phyloP scores from a whole-genome alignment of 148 eudicot genomes.

The Rhododendron mucronatum region DNA sequence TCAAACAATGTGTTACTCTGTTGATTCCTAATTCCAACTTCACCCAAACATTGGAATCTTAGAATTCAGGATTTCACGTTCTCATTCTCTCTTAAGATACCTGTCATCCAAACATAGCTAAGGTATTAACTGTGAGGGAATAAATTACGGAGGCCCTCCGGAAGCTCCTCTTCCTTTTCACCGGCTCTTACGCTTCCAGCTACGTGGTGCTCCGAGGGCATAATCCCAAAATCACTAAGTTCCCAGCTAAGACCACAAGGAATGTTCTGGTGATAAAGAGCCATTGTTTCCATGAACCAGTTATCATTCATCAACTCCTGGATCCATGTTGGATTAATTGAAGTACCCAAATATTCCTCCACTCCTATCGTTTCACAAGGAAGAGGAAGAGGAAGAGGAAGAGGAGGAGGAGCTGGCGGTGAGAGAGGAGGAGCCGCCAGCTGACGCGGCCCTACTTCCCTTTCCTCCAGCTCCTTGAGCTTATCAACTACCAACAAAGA shows the following conservation, averaged over 20 bases:
- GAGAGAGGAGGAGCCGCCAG: neutral
- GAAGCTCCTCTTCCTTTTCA: neutral
- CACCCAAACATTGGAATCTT: neutral
- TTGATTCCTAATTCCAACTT: neutral
- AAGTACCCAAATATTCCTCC: neutral
- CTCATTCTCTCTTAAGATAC: neutral
- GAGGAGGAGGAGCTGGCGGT: neutral
- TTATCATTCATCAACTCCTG: neutral
- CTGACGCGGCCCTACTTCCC: neutral
- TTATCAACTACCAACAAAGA: neutral
- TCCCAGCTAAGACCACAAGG: neutral
- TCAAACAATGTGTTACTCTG: neutral
- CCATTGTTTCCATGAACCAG: slow-evolving; percentile 13
- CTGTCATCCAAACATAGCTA: neutral
- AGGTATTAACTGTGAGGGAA: neutral
- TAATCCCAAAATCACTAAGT: neutral
- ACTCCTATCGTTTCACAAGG: neutral
- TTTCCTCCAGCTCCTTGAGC: neutral
- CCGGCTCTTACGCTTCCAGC: neutral
- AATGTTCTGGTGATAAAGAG: neutral
- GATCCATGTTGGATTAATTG: neutral
- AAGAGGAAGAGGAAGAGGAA: neutral
- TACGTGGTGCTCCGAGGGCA: neutral
- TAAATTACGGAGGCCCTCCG: neutral
- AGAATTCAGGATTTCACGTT: neutral